Evolutionary conservation across 2,329 filamentous ascomycete genomes (phyloP).

Genomic region (Fusarium napiforme): DNA sequence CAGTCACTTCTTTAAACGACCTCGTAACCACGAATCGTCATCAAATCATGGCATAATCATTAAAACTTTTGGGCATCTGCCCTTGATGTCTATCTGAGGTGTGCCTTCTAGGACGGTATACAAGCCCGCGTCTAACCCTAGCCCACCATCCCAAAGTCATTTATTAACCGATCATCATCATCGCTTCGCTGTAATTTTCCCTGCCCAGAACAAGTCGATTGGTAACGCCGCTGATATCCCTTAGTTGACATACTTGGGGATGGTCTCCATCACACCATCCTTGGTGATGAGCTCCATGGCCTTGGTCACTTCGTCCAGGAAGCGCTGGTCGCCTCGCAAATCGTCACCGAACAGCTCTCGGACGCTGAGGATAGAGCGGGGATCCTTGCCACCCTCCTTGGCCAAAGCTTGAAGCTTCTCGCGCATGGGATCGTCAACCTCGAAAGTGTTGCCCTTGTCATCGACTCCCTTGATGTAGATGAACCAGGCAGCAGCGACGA

Average conservation of each 20-base stretch:
- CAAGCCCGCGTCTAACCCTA: neutral
- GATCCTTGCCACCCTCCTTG: slow-evolving; percentile 55
- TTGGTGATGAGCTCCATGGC: slow-evolving; percentile 59
- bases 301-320: slow-evolving; percentile 58
- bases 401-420: slow-evolving; percentile 60
- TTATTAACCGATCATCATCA: slow-evolving; percentile 21
- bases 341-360: slow-evolving; percentile 63
- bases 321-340: slow-evolving; percentile 59
- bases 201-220: neutral
- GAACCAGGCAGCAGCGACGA: slow-evolving; percentile 63
- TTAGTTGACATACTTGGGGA: slow-evolving; percentile 59
- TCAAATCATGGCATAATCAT: slow-evolving; percentile 30
- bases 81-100: slow-evolving; percentile 25
- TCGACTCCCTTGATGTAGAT: slow-evolving; percentile 61
- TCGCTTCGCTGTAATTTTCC: slow-evolving; percentile 20
- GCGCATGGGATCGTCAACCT: slow-evolving; percentile 60
- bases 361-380: slow-evolving; percentile 56
- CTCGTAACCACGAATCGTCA: neutral
- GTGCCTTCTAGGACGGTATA: neutral
- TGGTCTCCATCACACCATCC: slow-evolving; percentile 61
- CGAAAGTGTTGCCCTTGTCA: slow-evolving; percentile 56
- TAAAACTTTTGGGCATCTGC: slow-evolving; percentile 29
- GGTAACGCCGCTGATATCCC: neutral
- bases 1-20: neutral
- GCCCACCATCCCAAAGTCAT: slow-evolving; percentile 16